Evolutionary conservation across 2,329 filamentous ascomycete species (phyloP), one percentile per base, ranked within the genome.

Genomic region (Cladosporium sp.): DNA sequence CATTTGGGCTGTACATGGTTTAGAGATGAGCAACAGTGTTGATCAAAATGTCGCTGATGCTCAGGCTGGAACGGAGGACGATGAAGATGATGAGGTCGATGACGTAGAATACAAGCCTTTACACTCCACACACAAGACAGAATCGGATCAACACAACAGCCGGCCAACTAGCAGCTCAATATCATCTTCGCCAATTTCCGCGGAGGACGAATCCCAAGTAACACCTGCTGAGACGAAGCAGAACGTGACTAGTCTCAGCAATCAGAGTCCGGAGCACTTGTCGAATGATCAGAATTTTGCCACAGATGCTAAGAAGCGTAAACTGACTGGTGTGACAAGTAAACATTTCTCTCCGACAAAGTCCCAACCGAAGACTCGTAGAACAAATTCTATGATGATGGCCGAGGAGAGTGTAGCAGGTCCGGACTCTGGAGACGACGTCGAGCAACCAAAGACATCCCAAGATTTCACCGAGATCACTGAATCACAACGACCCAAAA

Each of bases 311-410:
- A 67, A 65, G 60, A 69, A 67, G 57, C 67, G 69, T 3, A 71
- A 69, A 59, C 68, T 67, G 61, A 73, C 71, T 3, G 70, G 70
- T 9, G 64, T 59, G 25, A 71, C 63, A 8, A 72, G 69, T 40
- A 67, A 68, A 52, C 72, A 73, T 60, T 73, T 72, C 51, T 60
- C 65, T 3, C 62, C 64, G 11, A 58, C 55, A n/a, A 66, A 67
- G 55, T 19, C 49, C 15, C 19, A 17, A 30, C 20, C 39, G 17
- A 42, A 43, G 42, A 55, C 51, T 20, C 20, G 25, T 30, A 34
- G 43, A 30, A 17, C n/a, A 2, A n/a, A 17, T 2, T 17, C 25
- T 17, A 9, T 8, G 3, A n/a, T 28, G 8, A 17, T 11, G 14
- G n/a, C 25, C 15, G 55, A 30, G 2, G 40, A 38, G 58, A 51